Evolutionary conservation across 1,139 yeast species (phyloP), one percentile per base, ranked within the genome.

Genomic region (Scheffersomyces stambukii): DNA sequence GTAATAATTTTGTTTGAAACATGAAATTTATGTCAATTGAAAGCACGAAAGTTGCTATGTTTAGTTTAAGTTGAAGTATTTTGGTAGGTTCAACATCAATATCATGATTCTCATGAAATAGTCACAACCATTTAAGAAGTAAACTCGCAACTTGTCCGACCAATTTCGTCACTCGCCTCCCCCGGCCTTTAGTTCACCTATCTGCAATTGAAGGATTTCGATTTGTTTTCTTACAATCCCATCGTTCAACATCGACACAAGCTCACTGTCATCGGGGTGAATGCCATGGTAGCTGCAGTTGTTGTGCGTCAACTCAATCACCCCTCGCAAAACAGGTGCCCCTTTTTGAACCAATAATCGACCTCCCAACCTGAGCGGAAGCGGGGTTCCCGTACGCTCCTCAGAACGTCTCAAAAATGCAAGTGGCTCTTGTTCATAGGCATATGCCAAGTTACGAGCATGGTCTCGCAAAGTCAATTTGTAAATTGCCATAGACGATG

Each of bases 331-430:
- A 8, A 64, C 44, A 13, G 42, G 24, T 0, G 72, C 46, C 3
- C 69, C 70, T 28, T 43, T 42, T 13, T 51, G 49, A 3, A 65
- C 57, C 7, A 52, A 33, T 12, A 67, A 28, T 23, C 54, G 45
- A 1, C 70, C 70, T 1, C 73, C 73, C 18, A 67, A 46, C n/a
- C 54, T 55, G 1, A 64, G 45, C 1, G 58, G 55, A 15, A 66
- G 45, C 7, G 71, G 70, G 3, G 54, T 44, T 6, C 41, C 43
- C 2, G 50, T 41, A 16, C 37, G 28, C 8, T 24, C 33, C 1
- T 31, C 35, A 3, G 35, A 28, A 27, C 13, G n/a, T n/a, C 65
- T 45, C 19, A 67, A 43, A 43, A 66, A 67, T 10, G 52, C 48
- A 10, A 67, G 42, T 16, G 52, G 51, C 28, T 62, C 69, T 28